Evolutionary conservation across 2,329 filamentous ascomycete genomes (phyloP), one percentile per base, ranked within the genome.

Genomic region (Fusarium chlamydosporum): DNA sequence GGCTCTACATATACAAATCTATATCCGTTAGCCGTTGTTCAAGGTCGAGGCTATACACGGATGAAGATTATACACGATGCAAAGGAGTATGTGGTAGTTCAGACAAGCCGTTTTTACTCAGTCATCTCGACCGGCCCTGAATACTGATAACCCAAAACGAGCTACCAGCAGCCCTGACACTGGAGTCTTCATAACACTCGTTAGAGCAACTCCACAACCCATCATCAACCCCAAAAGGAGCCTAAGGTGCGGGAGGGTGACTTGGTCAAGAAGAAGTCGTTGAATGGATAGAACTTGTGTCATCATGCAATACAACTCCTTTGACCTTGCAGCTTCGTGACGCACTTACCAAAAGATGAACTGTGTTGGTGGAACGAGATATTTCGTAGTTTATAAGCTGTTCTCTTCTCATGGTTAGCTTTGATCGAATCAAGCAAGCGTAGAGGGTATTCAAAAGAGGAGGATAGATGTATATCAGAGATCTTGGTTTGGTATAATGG

Each of bases 201-300:
- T 59, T 59, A 76, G 77, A 82, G 68, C 77, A 88, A 91, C 91
- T 92, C 88, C 90, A 92, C 91, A 90, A 92, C 91, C 85, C 77
- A 80, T 92, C 90, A 84, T 92, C 80, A 82, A 85, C 26, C 65
- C 66, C 70, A 52, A 31, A 41, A 59, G 71, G 64, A 65, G 56
- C 67, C 88, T 93, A 82, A 78, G 87, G 90, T 92, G 88, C 79
- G 90, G 87, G 85, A 92, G 91, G 82, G 87, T 88, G 86, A 87
- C 89, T 91, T 83, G 90, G 89, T 83, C 78, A 82, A 81, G 80
- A 85, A 83, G 85, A 85, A 79, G 83, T 91, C 85, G 88, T 90
- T 86, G 89, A 91, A 91, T 91, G 89, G 89, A 91, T 91, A 89
- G 71, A 88, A 88, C 89, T 89, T 81, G 77, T 78, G 67, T 81